phyloP scores from a whole-genome alignment of 495 filamentous ascomycete genomes.

The Hyphodiscus hymeniophilus region DNA sequence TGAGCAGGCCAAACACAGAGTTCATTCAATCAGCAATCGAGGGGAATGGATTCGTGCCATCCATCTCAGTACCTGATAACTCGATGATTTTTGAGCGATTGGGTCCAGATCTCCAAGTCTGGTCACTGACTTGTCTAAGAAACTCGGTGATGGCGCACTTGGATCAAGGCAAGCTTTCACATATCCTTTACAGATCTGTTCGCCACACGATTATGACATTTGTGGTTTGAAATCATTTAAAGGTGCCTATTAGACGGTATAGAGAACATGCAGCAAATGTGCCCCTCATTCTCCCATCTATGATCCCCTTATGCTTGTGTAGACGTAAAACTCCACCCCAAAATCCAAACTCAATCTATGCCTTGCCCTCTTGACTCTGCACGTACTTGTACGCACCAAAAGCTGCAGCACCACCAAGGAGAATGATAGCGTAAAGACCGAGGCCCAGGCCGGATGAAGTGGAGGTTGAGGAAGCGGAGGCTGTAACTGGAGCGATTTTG shows the following conservation, averaged over 20 bases:
- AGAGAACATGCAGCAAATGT: constrained; percentile 16
- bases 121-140: too few relatives aligned
- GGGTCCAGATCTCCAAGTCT: too few relatives aligned
- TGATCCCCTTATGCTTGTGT: not conserved
- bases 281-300: constrained; percentile 6
- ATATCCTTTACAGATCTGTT: too few relatives aligned
- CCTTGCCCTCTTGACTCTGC: constrained; percentile 47
- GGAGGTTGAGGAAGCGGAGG: constrained; percentile 33
- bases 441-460: constrained; percentile 57
- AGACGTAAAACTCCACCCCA: not conserved
- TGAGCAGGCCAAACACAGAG: too few relatives aligned
- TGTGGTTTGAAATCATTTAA: not conserved
- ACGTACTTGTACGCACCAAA: constrained; percentile 86
- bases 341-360: constrained; percentile 8
- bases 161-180: too few relatives aligned
- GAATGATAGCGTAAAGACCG: constrained; percentile 73
- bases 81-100: too few relatives aligned
- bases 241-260: constrained; percentile 12
- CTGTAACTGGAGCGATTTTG: constrained; percentile 38
- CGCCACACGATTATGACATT: too few relatives aligned
- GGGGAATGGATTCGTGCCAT: too few relatives aligned
- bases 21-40: too few relatives aligned
- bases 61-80: too few relatives aligned
- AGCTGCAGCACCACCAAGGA: constrained; percentile 68
- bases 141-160: too few relatives aligned